Evolutionary conservation across 768 basidiomycete genomes (phyloP).

Genomic region (Boletus tylopilopsis): DNA sequence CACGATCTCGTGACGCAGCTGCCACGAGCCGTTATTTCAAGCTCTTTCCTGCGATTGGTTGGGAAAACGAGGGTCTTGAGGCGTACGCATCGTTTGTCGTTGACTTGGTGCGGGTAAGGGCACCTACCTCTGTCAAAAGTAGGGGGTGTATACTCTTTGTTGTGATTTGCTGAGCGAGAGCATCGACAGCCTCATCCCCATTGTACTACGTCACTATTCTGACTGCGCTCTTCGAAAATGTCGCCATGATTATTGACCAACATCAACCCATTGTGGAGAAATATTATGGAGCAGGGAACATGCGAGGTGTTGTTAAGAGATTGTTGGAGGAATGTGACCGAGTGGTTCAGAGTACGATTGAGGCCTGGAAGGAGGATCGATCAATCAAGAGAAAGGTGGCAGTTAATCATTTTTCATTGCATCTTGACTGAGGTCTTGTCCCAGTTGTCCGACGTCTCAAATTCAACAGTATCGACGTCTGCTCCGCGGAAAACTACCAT

Average conservation of each 20-base stretch:
- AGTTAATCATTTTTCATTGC: background rate
- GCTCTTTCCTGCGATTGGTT: slow-evolving; percentile 92
- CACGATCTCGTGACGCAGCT: slow-evolving; percentile 74
- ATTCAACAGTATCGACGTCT: slow-evolving; percentile 34
- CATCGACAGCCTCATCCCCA: slow-evolving; percentile 74
- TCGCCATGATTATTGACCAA: slow-evolving; percentile 95
- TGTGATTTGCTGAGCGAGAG: slow-evolving; percentile 9
- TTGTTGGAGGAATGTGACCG: slow-evolving; percentile 85
- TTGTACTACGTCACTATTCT: slow-evolving; percentile 87
- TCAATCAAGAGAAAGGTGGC: slow-evolving; percentile 73
- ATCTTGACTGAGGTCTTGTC: background rate
- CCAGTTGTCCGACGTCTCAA: slow-evolving; percentile 48
- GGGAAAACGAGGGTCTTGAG: slow-evolving; percentile 87
- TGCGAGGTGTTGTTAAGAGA: slow-evolving; percentile 71
- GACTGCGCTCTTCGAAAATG: slow-evolving; percentile 90
- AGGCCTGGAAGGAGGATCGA: slow-evolving; percentile 91
- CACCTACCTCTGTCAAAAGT: slow-evolving; percentile 84
- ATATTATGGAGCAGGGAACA: slow-evolving; percentile 90
- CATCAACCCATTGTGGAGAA: slow-evolving; percentile 98
- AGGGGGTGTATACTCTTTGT: slow-evolving; percentile 11
- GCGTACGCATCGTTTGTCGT: slow-evolving; percentile 93
- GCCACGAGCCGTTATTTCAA: slow-evolving; percentile 95
- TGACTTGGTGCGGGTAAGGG: slow-evolving; percentile 76
- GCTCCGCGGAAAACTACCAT: slow-evolving; percentile 27
- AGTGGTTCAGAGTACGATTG: slow-evolving; percentile 69